These are phyloP conservation scores for Trametes gibbosa DNA, from an alignment of 768 basidiomycete species.

Conservation along the genomic window DNA sequence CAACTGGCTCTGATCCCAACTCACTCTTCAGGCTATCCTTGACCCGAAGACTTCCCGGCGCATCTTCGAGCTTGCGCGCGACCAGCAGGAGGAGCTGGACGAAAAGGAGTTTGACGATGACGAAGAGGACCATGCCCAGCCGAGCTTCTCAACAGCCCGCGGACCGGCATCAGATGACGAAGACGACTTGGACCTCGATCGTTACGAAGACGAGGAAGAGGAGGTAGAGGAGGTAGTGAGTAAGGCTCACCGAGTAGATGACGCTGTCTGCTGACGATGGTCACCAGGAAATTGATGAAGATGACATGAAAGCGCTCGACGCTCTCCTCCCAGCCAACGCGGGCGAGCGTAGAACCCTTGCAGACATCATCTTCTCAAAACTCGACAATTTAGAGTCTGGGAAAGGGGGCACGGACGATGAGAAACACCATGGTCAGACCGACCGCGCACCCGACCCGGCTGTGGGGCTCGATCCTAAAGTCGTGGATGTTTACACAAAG, in stretches of 20 bases:
- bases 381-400: constrained; percentile 64
- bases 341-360: constrained; percentile 79
- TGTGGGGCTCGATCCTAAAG: constrained; percentile 84
- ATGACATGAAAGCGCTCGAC: constrained; percentile 85
- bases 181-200: constrained; percentile 30
- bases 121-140: constrained; percentile 33
- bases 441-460: constrained; percentile 63
- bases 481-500: constrained; percentile 94
- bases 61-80: constrained; percentile 89
- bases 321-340: constrained; percentile 72
- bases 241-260: neutral
- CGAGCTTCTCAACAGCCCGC: constrained; percentile 33
- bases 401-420: constrained; percentile 54
- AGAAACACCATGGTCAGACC: constrained; percentile 54
- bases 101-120: constrained; percentile 59
- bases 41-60: constrained; percentile 80
- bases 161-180: constrained; percentile 26
- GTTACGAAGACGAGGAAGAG: constrained; percentile 46
- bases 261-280: constrained; percentile 2
- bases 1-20: neutral
- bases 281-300: constrained; percentile 81
- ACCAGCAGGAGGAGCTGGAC: constrained; percentile 89
- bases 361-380: constrained; percentile 96
- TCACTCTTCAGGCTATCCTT: constrained; percentile 52
- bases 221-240: constrained; percentile 55